Percentiles rank a stretch among this genome's conserved stretches.
These are phyloP conservation scores for Nitzschia palea DNA, from an alignment of 108 stramenopile species.

Conservation along the genomic window DNA sequence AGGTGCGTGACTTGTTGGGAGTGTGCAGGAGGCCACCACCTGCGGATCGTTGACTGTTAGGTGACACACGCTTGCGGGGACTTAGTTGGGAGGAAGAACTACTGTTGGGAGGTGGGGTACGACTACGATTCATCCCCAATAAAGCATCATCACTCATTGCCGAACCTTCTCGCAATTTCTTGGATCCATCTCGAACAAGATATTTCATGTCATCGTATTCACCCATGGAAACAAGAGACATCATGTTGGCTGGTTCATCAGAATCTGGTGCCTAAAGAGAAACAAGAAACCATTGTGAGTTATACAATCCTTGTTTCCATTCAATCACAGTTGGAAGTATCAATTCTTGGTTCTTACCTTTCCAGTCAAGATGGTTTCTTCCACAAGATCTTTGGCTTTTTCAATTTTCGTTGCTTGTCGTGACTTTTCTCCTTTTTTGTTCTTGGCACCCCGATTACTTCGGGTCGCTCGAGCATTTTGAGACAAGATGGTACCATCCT, in stretches of 20 bases:
- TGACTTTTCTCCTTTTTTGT: constrained; percentile 75
- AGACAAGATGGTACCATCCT: constrained; percentile 68
- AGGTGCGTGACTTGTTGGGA: constrained; percentile 40
- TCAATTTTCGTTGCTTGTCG: constrained; percentile 87
- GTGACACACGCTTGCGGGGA: constrained; percentile 45
- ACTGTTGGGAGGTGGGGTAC: constrained; percentile 18
- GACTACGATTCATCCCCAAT: constrained; percentile 51
- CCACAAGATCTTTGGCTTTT: constrained; percentile 85
- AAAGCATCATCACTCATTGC: constrained; percentile 60
- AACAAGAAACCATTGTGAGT: background rate
- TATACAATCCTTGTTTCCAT: background rate
- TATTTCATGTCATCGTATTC: constrained; percentile 89
- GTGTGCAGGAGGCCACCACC: constrained; percentile 16
- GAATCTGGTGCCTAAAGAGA: constrained; percentile 47
- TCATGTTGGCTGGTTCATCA: constrained; percentile 71
- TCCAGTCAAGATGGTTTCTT: constrained; percentile 64
- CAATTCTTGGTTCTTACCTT: constrained; percentile 26
- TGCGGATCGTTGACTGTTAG: constrained; percentile 17
- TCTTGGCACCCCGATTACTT: constrained; percentile 57
- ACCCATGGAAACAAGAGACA: constrained; percentile 73
- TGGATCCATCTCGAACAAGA: constrained; percentile 88
- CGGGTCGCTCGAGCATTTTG: constrained; percentile 80
- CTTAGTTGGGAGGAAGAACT: constrained; percentile 13
- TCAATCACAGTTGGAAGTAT: background rate
- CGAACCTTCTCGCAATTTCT: constrained; percentile 72